phyloP scores from a whole-genome alignment of 495 filamentous ascomycete genomes.

The Penicillium alfredii region DNA sequence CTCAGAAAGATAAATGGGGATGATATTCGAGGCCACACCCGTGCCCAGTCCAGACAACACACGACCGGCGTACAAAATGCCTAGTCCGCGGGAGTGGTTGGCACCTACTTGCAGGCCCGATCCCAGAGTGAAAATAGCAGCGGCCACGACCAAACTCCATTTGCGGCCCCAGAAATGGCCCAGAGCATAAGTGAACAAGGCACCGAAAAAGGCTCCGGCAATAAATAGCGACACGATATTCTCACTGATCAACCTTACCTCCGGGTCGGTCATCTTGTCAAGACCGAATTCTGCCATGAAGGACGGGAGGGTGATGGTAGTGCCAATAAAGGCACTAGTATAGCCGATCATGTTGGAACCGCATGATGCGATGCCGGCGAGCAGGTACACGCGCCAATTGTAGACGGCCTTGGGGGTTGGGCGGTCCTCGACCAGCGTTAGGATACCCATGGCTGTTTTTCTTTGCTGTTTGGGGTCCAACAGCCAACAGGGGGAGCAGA shows the following conservation, averaged over 20 bases:
- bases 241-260: conserved; percentile 42
- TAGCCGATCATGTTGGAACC: conserved; percentile 70
- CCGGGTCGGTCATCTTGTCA: conserved; percentile 13
- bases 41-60: conserved; percentile 68
- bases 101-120: conserved; percentile 59
- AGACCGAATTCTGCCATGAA: conserved; percentile 55
- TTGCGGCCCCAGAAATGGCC: conserved; percentile 53
- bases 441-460: conserved; percentile 50
- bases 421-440: conserved; percentile 57
- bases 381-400: conserved; percentile 67
- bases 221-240: conserved; percentile 69
- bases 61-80: conserved; percentile 61
- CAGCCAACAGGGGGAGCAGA: conserved; percentile 9
- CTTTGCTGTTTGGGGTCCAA: too few relatives aligned
- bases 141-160: conserved; percentile 45
- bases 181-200: conserved; percentile 50
- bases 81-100: conserved; percentile 52
- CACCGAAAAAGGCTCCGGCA: conserved; percentile 62
- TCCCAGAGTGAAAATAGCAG: conserved; percentile 55
- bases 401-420: conserved; percentile 62
- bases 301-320: conserved; percentile 55
- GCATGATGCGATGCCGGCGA: conserved; percentile 57
- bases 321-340: conserved; percentile 66
- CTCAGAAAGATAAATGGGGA: conserved; percentile 77
- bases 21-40: conserved; percentile 69